Evolutionary conservation across 2,329 filamentous ascomycete species (phyloP), one percentile per base, ranked within the genome.

Genomic region (Phialemonium atrogriseum): DNA sequence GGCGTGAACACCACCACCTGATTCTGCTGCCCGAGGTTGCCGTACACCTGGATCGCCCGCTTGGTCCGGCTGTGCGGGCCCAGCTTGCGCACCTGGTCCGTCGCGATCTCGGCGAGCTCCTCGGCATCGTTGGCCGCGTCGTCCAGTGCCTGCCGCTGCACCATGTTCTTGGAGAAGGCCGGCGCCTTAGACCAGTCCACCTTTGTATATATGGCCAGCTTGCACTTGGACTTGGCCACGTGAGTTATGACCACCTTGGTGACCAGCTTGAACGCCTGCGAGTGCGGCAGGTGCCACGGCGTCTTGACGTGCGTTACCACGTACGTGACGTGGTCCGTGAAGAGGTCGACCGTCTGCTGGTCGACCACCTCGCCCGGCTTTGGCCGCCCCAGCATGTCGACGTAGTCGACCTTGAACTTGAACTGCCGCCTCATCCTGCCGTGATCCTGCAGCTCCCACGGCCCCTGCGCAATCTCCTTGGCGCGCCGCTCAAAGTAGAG

Each of bases 201-300:
- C 47, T 81, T 83, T 32, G 80, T 84, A 58, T 85, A 94, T 25
- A 96, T 75, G 16, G 87, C 82, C 34, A 98, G 73, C 60, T 91
- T 95, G 56, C 86, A 94, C 54, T 82, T 87, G 10, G 84, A 87
- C 59, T 96, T 96, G 32, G 86, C 79, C 38, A 89, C 72, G 50
- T 96, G 86, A 3, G 91, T 95, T 40, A 98, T 91, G 41, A 95
- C 86, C 40, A 94, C 78, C 58, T 94, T 95, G 43, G 77, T 89
- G 35, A 93, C 75, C 14, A 95, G 65, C 45, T 80, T 80, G 59
- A 96, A 94, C 31, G 77, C 73, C 29, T 77, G 68, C 32, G 80
- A 76, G 51, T 87, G 80, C 10, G 91, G 91, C 22, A 96, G 68
- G 61, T 94, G 86, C 85, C 86, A 94, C 7, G 74, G 69, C 12